Base-by-base conservation (phyloP, 2,329 filamentous ascomycete species). In the Cadophora malorum region DNA sequence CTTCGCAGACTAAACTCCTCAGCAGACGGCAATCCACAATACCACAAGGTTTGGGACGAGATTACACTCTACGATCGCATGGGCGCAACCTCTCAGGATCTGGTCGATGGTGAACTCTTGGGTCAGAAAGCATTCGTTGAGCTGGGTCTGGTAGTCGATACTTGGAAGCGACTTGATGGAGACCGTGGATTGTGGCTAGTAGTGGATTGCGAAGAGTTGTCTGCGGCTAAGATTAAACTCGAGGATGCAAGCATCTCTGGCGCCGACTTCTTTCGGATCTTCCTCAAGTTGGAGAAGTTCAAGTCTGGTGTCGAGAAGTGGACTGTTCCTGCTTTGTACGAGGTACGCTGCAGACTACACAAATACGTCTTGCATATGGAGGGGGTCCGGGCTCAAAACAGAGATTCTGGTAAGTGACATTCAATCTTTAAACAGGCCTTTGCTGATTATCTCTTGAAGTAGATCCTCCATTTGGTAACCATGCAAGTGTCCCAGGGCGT, bases 141-240 rank as follows among this genome's bases (percentile, higher is more conserved):
- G 16, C 33, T 23, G 5, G 28, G 19, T 6, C 2, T 7, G 3
- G 53, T 38, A 3, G 33, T 58, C 4, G 31, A 58, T 38, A n/a
- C 31, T 35, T 58, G 53, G 53, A 58, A 58, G 31, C 53, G 53
- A n/a, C 25, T 58, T 38, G 53, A 58, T 23, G 31, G 53, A 3
- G 31, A 58, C 9, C 21, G 31, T 10, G 53, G 53, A 35, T 8
- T 35, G 16, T 38, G 16, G 53, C 31, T 58, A 0, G 1, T 58
- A 7, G n/a, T 21, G 5, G 31, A 58, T 19, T 21, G 31, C 14
- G 31, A 21, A 4, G 53, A 58, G 31, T 38, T 38, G 19, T 35
- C 31, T 21, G 31, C 31, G 1, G 53, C 31, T 7, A 58, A 58
- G n/a, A 28, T 4, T 3, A 7, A 21, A 12, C 53, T 58, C 16